Evolutionary conservation across 768 basidiomycete species (phyloP), one percentile per base, ranked within the genome.

Genomic region (Plicaturopsis crispa): DNA sequence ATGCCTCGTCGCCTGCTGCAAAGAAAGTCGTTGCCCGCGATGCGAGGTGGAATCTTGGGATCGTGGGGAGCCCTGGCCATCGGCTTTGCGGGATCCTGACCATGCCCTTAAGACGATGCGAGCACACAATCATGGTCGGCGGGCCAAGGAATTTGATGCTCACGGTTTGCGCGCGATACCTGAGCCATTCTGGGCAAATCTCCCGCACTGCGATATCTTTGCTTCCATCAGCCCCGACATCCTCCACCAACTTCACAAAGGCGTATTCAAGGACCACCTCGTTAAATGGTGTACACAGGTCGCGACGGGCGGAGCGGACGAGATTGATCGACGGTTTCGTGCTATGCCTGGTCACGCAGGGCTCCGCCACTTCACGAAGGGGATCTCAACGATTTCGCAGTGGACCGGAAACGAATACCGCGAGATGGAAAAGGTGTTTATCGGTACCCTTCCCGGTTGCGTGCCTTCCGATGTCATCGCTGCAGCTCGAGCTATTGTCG

Each of bases 161-260:
- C 10, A 28, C 8, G 26, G 26, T 14, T 14, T 28, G 8, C 26
- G 26, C 26, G 26, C 51, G 1, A n/a, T 51, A 2, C 40, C 40
- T 20, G 39, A 50, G 16, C 70, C 66, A 12, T 71, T 69, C 45
- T 71, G 69, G 69, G 32, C 31, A 1, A 44, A 65, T 28, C 45
- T 72, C 11, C 69, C 66, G 0, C 59, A 55, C 41, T 36, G 48
- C 24, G 42, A 73, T 44, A 72, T 73, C 22, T 68, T 63, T 45
- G 1, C 24, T 0, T 54, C 42, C 14, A 42, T 73, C 21, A 66
- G 60, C 1, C 60, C 63, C 14, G 53, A 70, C 51, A 33, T 70
- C 18, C 61, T 73, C 13, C 71, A 75, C 42, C 68, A 72, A 44
- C 51, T 73, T 0, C 60, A 71, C 48, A 66, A 73, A 44, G 71